Percentiles rank a stretch among this genome's conserved stretches.
Conservation (phyloP, 2,329 filamentous ascomycete genomes). For the Diaporthe australafricana region DNA sequence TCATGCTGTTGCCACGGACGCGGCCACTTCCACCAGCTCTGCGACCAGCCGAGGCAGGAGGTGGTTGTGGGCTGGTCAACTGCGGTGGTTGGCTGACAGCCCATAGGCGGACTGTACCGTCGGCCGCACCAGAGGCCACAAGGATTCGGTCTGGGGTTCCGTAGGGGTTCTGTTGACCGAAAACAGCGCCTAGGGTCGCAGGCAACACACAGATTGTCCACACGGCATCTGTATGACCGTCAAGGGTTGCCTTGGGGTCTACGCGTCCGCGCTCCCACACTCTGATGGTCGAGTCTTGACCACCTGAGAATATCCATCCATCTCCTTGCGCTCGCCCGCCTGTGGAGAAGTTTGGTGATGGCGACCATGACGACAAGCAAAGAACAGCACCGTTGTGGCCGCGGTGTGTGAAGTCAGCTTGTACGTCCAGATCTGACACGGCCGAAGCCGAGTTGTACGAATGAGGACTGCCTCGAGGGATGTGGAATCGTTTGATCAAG, state of each 20-base stretch:
- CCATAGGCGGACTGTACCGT: constrained; percentile 94
- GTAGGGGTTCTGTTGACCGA: constrained; percentile 79
- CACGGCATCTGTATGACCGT: constrained; percentile 94
- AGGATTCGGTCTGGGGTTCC: constrained; percentile 88
- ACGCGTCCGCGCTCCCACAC: constrained; percentile 97
- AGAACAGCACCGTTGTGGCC: constrained; percentile 94
- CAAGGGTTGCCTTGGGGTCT: constrained; percentile 93
- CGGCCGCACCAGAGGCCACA: constrained; percentile 90
- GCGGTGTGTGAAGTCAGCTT: constrained; percentile 93
- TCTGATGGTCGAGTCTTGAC: constrained; percentile 90
- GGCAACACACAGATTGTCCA: constrained; percentile 96
- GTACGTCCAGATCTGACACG: constrained; percentile 87
- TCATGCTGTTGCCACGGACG: constrained; percentile 91
- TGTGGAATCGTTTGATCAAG: constrained; percentile 95
- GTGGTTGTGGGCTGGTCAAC: constrained; percentile 81
- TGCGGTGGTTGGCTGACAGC: constrained; percentile 92
- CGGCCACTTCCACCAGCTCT: constrained; percentile 71
- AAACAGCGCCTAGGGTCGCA: constrained; percentile 81
- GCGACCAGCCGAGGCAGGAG: constrained; percentile 65
- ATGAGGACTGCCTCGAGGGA: constrained; percentile 79
- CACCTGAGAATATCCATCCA: constrained; percentile 98
- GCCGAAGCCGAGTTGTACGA: constrained; percentile 58
- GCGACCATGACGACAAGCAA: constrained; percentile 86
- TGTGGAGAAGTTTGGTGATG: constrained; percentile 88
- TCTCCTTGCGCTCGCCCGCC: constrained; percentile 90